A percentile compares a stretch with the other conserved stretches of the same genome.
phyloP scores from a whole-genome alignment of 352 stramenopile species.

The Thalassiosira mediterranea region DNA sequence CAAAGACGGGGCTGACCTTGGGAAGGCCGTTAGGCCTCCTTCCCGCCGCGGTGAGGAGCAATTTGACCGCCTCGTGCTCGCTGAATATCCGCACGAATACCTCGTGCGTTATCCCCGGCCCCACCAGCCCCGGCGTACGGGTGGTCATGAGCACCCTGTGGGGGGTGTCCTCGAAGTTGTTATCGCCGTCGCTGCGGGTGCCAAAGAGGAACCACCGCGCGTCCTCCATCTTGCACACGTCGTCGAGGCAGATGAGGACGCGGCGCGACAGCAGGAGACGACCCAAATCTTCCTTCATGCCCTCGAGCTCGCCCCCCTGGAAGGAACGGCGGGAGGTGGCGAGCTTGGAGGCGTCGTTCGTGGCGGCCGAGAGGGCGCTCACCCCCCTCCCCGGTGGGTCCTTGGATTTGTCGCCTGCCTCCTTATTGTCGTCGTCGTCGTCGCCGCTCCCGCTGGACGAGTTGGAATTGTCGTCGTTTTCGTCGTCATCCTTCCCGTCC shows the following conservation, averaged over 20 bases:
- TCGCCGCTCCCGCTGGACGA: constrained; percentile 28
- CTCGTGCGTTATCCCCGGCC: constrained; percentile 71
- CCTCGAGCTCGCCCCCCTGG: constrained; percentile 76
- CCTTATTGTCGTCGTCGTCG: constrained; percentile 37
- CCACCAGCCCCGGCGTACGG: constrained; percentile 65
- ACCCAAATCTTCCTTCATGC: constrained; percentile 80
- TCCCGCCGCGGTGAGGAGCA: constrained; percentile 75
- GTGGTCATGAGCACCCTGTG: constrained; percentile 79
- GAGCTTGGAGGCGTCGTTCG: constrained; percentile 21
- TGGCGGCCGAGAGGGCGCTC: constrained; percentile 29
- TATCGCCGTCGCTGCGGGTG: constrained; percentile 37
- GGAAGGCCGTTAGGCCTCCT: constrained; percentile 72
- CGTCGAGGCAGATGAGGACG: constrained; percentile 80
- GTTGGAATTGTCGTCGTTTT: constrained; percentile 37
- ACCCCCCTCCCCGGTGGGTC: constrained; percentile 41
- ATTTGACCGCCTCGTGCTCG: constrained; percentile 81
- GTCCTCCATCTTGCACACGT: constrained; percentile 82
- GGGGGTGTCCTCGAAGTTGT: constrained; percentile 57
- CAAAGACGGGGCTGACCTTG: constrained; percentile 76
- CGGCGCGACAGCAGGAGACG: constrained; percentile 61
- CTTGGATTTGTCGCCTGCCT: constrained; percentile 14
- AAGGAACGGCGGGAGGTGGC: constrained; percentile 64
- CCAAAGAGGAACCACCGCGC: constrained; percentile 84
- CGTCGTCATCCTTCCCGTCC: constrained; percentile 38
- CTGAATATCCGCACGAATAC: constrained; percentile 83